Evolutionary conservation across 768 basidiomycete species (phyloP), one percentile per base, ranked within the genome.

Genomic region (Kwoniella bestiolae): DNA sequence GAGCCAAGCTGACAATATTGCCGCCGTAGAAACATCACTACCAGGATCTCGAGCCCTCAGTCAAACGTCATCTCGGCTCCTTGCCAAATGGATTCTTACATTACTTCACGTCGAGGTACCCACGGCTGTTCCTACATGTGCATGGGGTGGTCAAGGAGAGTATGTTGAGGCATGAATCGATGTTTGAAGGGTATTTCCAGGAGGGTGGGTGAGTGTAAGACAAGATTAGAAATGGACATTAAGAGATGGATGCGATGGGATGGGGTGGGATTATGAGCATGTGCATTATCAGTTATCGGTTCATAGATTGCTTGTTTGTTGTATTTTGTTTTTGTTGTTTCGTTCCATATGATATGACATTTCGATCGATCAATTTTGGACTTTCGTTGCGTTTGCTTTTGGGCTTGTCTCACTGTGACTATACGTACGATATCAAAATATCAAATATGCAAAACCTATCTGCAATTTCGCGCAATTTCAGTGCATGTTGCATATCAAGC

Each of bases 41-140:
- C 77, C 95, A 97, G 82, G 96, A 99, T 81, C 83, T 99, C 11
- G 95, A 95, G 1, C 92, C 93, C 69, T 87, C 90, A 70, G 91
- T 92, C 58, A 94, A 91, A 76, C 87, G 90, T 45, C 88, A 91
- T 81, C 84, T 98, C 9, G 94, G 95, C 4, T 85, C 90, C 12
- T 89, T 98, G 85, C 96, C 96, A 0, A 89, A 90, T 67, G 95
- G 95, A 11, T 98, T 91, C 84, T 82, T 99, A 58, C 83, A 85
- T 1, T 99, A 98, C 81, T 99, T 98, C 79, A 97, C 95, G 2
- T 85, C 87, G 31, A 88, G 94, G n/a, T 98, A 90, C 83, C 96
- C 96, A 14, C 84, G 83, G 16, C 85, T 98, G 8, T 92, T 99
- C 85, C 83, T 97, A 53, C 94, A 97, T 78, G 94, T 97, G 23